Evolutionary conservation across 345 rosid species (phyloP).

Genomic region (Bruguiera gymnorhiza): DNA sequence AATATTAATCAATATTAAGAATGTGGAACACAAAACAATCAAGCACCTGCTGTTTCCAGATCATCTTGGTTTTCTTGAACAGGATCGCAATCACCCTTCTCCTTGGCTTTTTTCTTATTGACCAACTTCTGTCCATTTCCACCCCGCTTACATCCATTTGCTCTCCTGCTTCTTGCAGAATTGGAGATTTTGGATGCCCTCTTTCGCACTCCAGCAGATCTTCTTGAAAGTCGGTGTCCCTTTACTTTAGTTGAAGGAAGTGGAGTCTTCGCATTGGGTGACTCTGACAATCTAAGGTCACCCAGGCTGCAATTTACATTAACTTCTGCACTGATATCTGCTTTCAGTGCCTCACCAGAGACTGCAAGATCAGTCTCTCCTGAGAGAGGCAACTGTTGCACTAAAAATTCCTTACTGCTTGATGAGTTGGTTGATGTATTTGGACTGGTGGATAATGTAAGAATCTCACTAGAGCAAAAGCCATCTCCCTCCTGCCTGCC

Average conservation of each 20-base stretch:
- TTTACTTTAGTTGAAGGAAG: slow-evolving; percentile 36
- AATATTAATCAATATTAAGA: not conserved
- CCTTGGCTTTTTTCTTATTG: slow-evolving; percentile 35
- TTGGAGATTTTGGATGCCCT: slow-evolving; percentile 44
- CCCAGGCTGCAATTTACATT: slow-evolving; percentile 15
- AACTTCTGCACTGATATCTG: slow-evolving; percentile 20
- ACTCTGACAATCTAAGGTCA: slow-evolving; percentile 19
- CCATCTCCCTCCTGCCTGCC: slow-evolving; percentile 23
- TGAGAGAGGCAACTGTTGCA: slow-evolving; percentile 20
- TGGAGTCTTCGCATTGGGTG: slow-evolving; percentile 21
- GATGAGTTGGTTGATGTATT: slow-evolving; percentile 34
- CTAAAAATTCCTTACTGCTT: slow-evolving; percentile 25
- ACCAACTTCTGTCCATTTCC: slow-evolving; percentile 34
- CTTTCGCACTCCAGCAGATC: slow-evolving; percentile 43
- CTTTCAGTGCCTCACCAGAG: slow-evolving; percentile 22
- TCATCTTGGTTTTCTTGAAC: slow-evolving; percentile 25
- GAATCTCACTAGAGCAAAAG: slow-evolving; percentile 23
- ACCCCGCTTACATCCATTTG: slow-evolving; percentile 31
- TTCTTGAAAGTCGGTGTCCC: slow-evolving; percentile 30
- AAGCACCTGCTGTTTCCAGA: slow-evolving; percentile 57
- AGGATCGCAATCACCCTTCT: slow-evolving; percentile 32
- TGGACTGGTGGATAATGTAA: slow-evolving; percentile 21
- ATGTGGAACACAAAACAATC: slow-evolving; percentile 6
- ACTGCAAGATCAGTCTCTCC: slow-evolving; percentile 28
- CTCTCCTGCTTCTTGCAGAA: slow-evolving; percentile 41